Evolutionary conservation across 495 filamentous ascomycete species (phyloP), one percentile per base, ranked within the genome.

Genomic region (Penicillium longicatenatum): DNA sequence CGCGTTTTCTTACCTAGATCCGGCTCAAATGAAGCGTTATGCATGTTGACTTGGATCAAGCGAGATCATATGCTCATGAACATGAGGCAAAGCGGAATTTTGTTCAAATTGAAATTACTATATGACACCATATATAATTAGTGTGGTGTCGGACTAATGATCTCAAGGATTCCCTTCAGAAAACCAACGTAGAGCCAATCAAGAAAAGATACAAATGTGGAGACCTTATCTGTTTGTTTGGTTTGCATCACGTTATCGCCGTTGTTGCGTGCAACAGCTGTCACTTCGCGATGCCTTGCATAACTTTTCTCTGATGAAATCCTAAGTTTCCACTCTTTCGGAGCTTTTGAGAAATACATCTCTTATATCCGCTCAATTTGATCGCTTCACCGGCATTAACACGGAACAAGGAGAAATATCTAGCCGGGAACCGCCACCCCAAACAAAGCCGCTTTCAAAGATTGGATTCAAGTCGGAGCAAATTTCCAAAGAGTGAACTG

Each of bases 371-470:
- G 31, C 14, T 39, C 16, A 37, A 39, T 17, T 6, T 17, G 16
- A 39, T 16, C 0, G 37, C 16, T 0, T 16, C 17, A 1, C 14
- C 5, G 1, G 10, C 4, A 4, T 7, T 16, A 17, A 39, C 37
- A 16, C 37, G 37, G 31, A 39, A n/a, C 12, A 39, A 11, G 12
- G 12, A 6, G 14, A 1, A 39, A n/a, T 11, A n/a, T 1, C 7
- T 14, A 39, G 5, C 16, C 16, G 1, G 11, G 14, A 17, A 16
- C 37, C 37, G 16, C 37, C 37, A 39, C 37, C 29, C 26, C 20
- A 48, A 53, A 43, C 41, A 37, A 54, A 52, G 30, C 29, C 20
- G 21, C 52, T 44, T 44, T 52, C 33, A 52, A 39, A 41, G 37
- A 39, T 17, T 39, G 37, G 5, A 17, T 30, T 9, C 9, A 12